Evolutionary conservation across 2,329 filamentous ascomycete species (phyloP).

Genomic region (Tolypocladium guangdongense): DNA sequence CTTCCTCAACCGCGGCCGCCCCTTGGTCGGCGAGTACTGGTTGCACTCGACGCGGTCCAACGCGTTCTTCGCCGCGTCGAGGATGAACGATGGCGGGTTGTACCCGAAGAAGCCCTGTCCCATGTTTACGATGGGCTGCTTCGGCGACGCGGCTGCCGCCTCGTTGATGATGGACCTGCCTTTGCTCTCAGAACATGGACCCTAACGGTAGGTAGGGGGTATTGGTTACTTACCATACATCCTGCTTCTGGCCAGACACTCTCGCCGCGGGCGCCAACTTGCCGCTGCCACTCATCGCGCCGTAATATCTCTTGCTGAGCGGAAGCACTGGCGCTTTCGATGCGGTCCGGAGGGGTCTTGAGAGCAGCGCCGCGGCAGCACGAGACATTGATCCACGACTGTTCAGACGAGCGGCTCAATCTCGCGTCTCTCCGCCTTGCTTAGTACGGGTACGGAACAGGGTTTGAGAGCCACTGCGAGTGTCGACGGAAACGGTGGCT

Average conservation of each 20-base stretch:
- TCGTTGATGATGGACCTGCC: constrained; percentile 55
- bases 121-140: constrained; percentile 55
- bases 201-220: neutral
- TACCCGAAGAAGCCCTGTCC: constrained; percentile 74
- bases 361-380: constrained; percentile 1
- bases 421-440: neutral
- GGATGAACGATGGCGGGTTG: constrained; percentile 83
- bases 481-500: neutral
- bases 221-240: constrained; percentile 35
- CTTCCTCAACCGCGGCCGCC: constrained; percentile 81
- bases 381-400: constrained; percentile 4
- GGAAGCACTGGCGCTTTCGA: neutral
- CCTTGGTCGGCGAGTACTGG: constrained; percentile 95
- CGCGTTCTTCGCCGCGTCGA: constrained; percentile 83
- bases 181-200: neutral
- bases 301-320: constrained; percentile 2
- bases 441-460: neutral
- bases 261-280: constrained; percentile 40
- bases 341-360: neutral
- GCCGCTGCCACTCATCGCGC: constrained; percentile 29
- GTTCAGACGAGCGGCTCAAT: neutral
- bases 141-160: constrained; percentile 50
- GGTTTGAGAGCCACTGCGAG: neutral
- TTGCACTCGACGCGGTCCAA: constrained; percentile 92
- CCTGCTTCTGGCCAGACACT: constrained; percentile 37